A percentile compares a stretch with the other conserved stretches of the same genome.
These are phyloP conservation scores for Podaxis sp. DNA, from an alignment of 768 basidiomycete species.

Conservation along the genomic window DNA sequence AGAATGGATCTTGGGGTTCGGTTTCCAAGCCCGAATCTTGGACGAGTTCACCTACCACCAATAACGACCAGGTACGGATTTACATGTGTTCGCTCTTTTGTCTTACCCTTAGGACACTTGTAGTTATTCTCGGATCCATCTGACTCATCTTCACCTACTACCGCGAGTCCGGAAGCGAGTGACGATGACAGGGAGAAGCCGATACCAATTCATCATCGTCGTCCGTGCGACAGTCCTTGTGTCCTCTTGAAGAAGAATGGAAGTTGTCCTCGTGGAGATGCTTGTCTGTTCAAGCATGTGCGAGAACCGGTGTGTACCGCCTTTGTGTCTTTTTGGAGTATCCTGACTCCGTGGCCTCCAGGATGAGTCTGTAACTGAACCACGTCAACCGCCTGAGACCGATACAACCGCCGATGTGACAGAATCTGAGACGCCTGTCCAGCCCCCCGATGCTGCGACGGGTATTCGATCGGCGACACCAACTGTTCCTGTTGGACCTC, in stretches of 20 bases:
- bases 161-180: constrained; percentile 2
- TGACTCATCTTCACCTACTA: constrained; percentile 4
- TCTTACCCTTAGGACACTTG: neutral
- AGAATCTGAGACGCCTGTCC: neutral
- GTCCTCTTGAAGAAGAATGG: constrained; percentile 8
- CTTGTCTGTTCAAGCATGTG: constrained; percentile 10
- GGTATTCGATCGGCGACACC: neutral
- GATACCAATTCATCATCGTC: neutral
- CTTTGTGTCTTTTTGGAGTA: neutral
- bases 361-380: neutral
- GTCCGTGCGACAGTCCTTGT: neutral
- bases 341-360: neutral
- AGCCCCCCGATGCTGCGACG: neutral
- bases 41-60: constrained; percentile 3
- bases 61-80: constrained; percentile 1
- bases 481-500: neutral
- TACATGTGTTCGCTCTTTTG: neutral
- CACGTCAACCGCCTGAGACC: neutral
- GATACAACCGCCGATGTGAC: neutral
- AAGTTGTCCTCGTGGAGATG: neutral
- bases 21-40: constrained; percentile 2
- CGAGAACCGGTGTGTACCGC: neutral
- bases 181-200: neutral
- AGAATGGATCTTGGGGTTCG: constrained; percentile 1
- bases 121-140: constrained; percentile 7